These are phyloP conservation scores for Lactifluus pinguis DNA, from an alignment of 768 basidiomycete species.

Conservation along the genomic window DNA sequence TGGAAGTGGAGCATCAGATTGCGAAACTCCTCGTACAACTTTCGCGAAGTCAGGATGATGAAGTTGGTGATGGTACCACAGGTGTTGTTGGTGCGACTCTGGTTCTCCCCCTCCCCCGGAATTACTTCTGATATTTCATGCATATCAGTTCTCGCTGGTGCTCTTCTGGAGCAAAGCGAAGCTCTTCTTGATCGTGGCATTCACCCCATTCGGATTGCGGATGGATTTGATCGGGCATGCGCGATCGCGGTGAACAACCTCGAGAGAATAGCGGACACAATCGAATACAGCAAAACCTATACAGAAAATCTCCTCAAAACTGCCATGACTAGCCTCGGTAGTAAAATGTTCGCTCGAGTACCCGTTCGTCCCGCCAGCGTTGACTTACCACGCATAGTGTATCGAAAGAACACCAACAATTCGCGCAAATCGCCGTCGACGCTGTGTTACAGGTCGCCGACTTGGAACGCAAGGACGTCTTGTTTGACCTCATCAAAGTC, in stretches of 20 bases:
- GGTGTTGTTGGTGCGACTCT: conserved; percentile 86
- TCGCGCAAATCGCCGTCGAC: conserved; percentile 96
- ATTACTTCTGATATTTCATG: not conserved
- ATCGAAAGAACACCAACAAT: conserved; percentile 91
- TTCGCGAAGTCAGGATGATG: conserved; percentile 97
- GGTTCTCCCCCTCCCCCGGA: not conserved
- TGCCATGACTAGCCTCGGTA: conserved; percentile 92
- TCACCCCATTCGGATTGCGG: conserved; percentile 97
- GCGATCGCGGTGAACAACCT: conserved; percentile 82
- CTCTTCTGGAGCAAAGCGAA: conserved; percentile 90
- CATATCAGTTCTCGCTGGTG: conserved; percentile 82
- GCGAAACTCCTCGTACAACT: conserved; percentile 95
- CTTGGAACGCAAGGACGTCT: conserved; percentile 87
- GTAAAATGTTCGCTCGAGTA: conserved; percentile 79
- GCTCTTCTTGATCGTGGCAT: conserved; percentile 97
- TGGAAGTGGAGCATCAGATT: conserved; percentile 99
- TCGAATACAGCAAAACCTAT: conserved; percentile 75
- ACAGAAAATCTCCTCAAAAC: conserved; percentile 87
- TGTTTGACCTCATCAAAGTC: conserved; percentile 98
- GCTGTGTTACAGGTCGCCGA: conserved; percentile 94
- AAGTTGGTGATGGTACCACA: conserved; percentile 98
- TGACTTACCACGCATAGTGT: conserved; percentile 47
- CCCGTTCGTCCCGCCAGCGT: not conserved
- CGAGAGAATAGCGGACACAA: conserved; percentile 81
- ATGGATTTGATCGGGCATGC: conserved; percentile 96